Percentiles rank a stretch among this genome's conserved stretches.
These are phyloP conservation scores for Globisporangium solare DNA, from an alignment of 352 stramenopile genomes.

Conservation along the genomic window DNA sequence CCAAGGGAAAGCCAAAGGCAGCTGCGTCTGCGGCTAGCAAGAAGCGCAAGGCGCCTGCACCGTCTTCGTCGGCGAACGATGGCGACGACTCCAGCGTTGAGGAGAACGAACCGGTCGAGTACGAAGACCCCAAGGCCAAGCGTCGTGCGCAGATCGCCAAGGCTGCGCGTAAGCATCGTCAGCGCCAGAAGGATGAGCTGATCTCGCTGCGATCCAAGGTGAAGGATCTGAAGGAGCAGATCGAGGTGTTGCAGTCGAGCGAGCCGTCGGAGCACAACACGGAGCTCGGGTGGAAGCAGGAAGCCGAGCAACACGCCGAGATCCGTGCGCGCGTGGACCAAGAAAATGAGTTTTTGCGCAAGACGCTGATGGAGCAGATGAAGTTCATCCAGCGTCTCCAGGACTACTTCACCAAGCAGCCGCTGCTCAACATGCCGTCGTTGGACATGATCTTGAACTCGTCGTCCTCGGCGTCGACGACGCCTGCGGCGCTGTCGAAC, in stretches of 20 bases:
- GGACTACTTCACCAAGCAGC: slow-evolving; percentile 90
- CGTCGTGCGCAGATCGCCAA: slow-evolving; percentile 86
- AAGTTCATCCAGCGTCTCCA: slow-evolving; percentile 89
- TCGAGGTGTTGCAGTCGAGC: slow-evolving; percentile 84
- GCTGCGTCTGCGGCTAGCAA: slow-evolving; percentile 38
- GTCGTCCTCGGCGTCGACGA: slow-evolving; percentile 53
- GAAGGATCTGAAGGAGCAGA: slow-evolving; percentile 88
- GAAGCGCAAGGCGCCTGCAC: slow-evolving; percentile 66
- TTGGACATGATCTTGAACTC: slow-evolving; percentile 84
- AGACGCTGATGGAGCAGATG: slow-evolving; percentile 90
- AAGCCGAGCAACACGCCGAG: slow-evolving; percentile 85
- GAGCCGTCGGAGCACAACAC: slow-evolving; percentile 88
- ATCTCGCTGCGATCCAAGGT: slow-evolving; percentile 83
- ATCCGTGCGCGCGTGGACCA: slow-evolving; percentile 85
- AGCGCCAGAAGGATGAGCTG: slow-evolving; percentile 86
- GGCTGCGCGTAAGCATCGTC: slow-evolving; percentile 80
- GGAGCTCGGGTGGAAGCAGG: slow-evolving; percentile 86
- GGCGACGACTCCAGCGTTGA: slow-evolving; percentile 48
- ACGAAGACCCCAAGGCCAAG: slow-evolving; percentile 83
- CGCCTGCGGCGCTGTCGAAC: slow-evolving; percentile 56
- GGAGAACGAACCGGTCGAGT: slow-evolving; percentile 68
- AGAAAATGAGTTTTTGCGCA: slow-evolving; percentile 87
- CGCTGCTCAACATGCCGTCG: slow-evolving; percentile 85
- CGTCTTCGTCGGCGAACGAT: slow-evolving; percentile 23
- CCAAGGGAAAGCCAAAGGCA: slow-evolving; percentile 48